Base-by-base conservation (phyloP, 1,139 yeast genomes). In the Magnusiomyces sp. region DNA sequence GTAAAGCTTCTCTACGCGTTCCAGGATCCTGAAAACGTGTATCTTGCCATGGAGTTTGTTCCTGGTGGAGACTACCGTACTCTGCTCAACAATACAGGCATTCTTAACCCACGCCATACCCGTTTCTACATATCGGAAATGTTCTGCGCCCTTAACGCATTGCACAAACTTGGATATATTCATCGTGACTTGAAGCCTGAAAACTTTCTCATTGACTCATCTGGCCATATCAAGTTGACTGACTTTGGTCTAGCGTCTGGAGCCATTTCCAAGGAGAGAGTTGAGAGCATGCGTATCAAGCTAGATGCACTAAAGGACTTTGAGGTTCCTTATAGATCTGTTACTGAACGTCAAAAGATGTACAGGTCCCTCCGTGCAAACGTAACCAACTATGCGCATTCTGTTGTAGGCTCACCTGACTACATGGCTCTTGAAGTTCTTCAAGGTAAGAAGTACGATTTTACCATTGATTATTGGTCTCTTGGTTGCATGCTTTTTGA, bases 1-100 rank as follows among this genome's bases (percentile, higher is more conserved):
- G 98, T 92, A 42, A 89, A 89, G 66, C 73, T 94, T 51, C 74
- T 89, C 53, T 94, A 94, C 65, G 96, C 98, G 2, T 94, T 94
- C 70, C 99, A 94, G 66, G 97, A 92, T 67, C 71, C 83, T 0
- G 92, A 85, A 54, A 86, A 86, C 65, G 87, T 94, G 40, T 94
- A 87, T 60, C 74, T 94, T 61, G 98, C 98, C 1, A 94, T 94
- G 99, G 98, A 94, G 66, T 94, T 87, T 67, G 98, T 94, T 9
- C 97, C 98, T 3, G 99, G 99, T 53, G 99, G 99, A 47, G 99
- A 94, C 66, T 94, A 88, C 71, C 81, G 99, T 64, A 94, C 98
- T 1, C 71, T 94, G 56, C 77, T 94, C 58, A 90, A 89, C 67
- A 92, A 90, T 64, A 90, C 97, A 5, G 95, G 95, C 36, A 86